Conservation (phyloP, 148 eudicot genomes). For the Camellia granthamiana region DNA sequence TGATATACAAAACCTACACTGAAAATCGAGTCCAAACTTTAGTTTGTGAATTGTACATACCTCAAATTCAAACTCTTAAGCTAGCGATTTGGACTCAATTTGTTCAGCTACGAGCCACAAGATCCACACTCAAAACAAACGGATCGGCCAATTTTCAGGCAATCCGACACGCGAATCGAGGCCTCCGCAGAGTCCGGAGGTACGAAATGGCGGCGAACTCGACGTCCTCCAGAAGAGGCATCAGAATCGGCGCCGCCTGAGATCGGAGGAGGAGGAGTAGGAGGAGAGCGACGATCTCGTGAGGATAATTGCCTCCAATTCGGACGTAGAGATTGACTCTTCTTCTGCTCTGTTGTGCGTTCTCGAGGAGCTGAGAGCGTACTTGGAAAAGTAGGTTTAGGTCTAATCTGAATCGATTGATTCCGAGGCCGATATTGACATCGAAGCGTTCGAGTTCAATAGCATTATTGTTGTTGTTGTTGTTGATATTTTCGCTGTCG, state of each 20-base stretch:
- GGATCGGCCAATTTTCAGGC: not conserved
- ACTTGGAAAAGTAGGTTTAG: not conserved
- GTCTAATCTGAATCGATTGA: slow-evolving; percentile 4
- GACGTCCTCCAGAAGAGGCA: not conserved
- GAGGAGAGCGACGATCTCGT: not conserved
- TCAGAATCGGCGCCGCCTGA: not conserved
- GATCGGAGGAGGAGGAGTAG: not conserved
- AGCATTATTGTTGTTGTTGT: not conserved
- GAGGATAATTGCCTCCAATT: not conserved
- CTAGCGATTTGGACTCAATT: not conserved
- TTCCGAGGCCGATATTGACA: not conserved
- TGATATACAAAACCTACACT: too few relatives aligned
- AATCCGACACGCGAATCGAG: not conserved
- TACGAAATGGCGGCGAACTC: not conserved
- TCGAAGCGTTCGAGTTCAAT: not conserved
- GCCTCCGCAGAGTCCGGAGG: not conserved
- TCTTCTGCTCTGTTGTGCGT: too few relatives aligned
- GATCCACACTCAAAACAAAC: not conserved
- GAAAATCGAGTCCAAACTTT: too few relatives aligned
- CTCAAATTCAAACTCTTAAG: not conserved
- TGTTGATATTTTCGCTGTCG: too few relatives aligned
- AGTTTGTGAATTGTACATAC: not conserved
- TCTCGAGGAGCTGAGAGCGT: not conserved
- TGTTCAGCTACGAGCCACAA: not conserved
- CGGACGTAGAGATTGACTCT: not conserved